Percentiles rank a stretch among this genome's conserved stretches.
Evolutionary conservation across 345 rosid species (phyloP).

Genomic region (Melaleuca alternifolia): DNA sequence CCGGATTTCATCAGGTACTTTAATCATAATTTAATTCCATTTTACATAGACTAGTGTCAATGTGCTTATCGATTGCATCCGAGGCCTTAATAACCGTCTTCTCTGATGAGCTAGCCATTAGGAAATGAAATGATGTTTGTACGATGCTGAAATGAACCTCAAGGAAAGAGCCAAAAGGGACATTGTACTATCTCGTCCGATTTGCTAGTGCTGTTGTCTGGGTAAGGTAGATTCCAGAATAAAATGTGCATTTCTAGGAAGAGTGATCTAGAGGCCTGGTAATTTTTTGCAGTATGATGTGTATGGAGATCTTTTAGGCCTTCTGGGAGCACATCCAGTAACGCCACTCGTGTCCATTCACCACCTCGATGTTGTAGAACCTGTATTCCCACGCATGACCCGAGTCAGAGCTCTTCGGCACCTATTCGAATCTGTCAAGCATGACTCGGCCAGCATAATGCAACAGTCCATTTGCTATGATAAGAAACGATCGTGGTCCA

Average conservation of each 20-base stretch:
- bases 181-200: not conserved
- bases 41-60: not conserved
- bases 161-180: not conserved
- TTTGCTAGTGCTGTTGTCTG: not conserved
- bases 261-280: not conserved
- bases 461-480: slow-evolving; percentile 85
- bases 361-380: slow-evolving; percentile 73
- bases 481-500: slow-evolving; percentile 47
- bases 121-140: not conserved
- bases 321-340: slow-evolving; percentile 65
- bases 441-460: slow-evolving; percentile 67
- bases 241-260: not conserved
- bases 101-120: not conserved
- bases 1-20: slow-evolving; percentile 78
- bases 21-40: not conserved
- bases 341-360: slow-evolving; percentile 68
- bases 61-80: not conserved
- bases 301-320: slow-evolving; percentile 63
- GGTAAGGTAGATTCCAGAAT: not conserved
- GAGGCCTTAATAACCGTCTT: not conserved
- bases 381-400: slow-evolving; percentile 53
- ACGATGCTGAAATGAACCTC: not conserved
- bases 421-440: slow-evolving; percentile 39
- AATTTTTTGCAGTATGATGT: slow-evolving; percentile 15
- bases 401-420: slow-evolving; percentile 39